Evolutionary conservation across 306 rosid species (phyloP), one percentile per base, ranked within the genome.

Genomic region (Arachis hypogaea): DNA sequence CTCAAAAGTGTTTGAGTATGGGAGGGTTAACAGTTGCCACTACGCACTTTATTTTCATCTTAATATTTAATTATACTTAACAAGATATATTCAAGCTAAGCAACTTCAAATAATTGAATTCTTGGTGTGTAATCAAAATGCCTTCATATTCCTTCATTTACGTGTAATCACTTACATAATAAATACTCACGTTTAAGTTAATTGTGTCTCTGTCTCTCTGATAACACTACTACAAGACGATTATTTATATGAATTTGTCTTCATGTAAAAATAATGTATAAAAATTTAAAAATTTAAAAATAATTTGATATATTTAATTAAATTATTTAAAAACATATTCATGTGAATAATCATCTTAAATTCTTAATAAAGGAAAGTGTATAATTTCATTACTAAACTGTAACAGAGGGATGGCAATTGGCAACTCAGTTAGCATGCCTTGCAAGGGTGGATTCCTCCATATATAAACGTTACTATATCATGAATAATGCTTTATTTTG

Each of bases 1-100:
- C 45, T 11, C 12, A 3, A n/a, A 1, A 59, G 69, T 74, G 70
- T 67, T 85, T 82, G 93, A 77, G 96, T 82, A 44, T 40, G 65
- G 45, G 58, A 74, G 66, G 42, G 40, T 68, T 29, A 49, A 78
- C 78, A 14, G 84, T 65, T 79, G 45, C 68, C 61, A 59, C 9
- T 44, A 76, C 38, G 38, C 38, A 33, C 38, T 33, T 33, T 33
- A 33, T 33, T 33, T 4, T 22, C 38, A 33, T 33, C 38, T 33
- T 33, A 33, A 33, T 33, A 33, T 2, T 33, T 33, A 33, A 33
- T 33, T 33, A 33, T 2, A 33, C 38, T 33, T 33, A 33, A 33
- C 38, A 33, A 33, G 2, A 33, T 33, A 33, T 4, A 4, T 12
- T 14, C 66, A 55, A 63, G 41, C 18, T 59, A 55, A 63, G 41